Evolutionary conservation across 805 yeast species (phyloP).

Genomic region (Metschnikowia borealis): DNA sequence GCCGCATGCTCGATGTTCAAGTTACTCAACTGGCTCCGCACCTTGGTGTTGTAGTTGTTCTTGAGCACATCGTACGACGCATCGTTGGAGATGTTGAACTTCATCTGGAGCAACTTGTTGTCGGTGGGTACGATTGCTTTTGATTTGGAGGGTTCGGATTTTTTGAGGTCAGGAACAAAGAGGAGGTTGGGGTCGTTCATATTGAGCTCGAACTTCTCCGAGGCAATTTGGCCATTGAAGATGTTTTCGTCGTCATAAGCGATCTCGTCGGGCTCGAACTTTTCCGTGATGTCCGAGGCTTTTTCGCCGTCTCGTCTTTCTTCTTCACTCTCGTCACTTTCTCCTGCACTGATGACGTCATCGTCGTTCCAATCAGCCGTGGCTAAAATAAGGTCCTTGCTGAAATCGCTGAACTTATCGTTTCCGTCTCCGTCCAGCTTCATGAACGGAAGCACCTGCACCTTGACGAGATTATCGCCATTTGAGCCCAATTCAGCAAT

Average conservation of each 20-base stretch:
- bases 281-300: slow-evolving; percentile 1
- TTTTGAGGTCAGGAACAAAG: slow-evolving; percentile 47
- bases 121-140: slow-evolving; percentile 47
- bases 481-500: slow-evolving; percentile 25
- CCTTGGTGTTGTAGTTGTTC: slow-evolving; percentile 84
- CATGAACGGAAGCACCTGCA: slow-evolving; percentile 30
- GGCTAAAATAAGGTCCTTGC: slow-evolving; percentile 58
- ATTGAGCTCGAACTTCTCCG: slow-evolving; percentile 54
- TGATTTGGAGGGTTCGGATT: slow-evolving; percentile 15
- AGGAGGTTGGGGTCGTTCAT: slow-evolving; percentile 83
- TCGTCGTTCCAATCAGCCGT: slow-evolving; percentile 80
- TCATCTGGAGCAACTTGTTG: slow-evolving; percentile 51
- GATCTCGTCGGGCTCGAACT: slow-evolving; percentile 26
- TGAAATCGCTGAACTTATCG: slow-evolving; percentile 38
- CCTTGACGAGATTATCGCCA: slow-evolving; percentile 15
- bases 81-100: slow-evolving; percentile 87
- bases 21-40: slow-evolving; percentile 89
- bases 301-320: neutral
- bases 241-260: slow-evolving; percentile 64
- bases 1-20: slow-evolving; percentile 85
- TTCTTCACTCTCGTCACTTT: slow-evolving; percentile 12
- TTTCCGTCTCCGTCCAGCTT: slow-evolving; percentile 30
- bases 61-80: slow-evolving; percentile 76
- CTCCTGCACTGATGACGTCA: slow-evolving; percentile 50
- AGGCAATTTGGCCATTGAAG: slow-evolving; percentile 59